Conservation (phyloP, 139 green algal species). For the Chlorella sp. region DNA sequence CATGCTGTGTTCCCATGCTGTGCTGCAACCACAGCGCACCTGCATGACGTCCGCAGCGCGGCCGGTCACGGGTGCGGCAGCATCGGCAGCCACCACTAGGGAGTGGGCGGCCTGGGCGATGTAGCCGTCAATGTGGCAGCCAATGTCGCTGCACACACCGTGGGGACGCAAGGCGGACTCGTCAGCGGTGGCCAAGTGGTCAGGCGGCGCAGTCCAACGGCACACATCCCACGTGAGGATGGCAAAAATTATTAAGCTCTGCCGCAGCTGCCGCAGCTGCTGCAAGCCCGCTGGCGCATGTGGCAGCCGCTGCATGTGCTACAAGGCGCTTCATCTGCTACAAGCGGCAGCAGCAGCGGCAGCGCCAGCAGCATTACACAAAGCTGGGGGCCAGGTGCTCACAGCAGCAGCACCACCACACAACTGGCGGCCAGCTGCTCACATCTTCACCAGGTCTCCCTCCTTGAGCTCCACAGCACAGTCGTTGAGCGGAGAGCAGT, state of each 20-base stretch:
- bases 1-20: no score
- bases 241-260: neutral
- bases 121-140: conserved; percentile 97
- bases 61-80: conserved; percentile 68
- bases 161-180: neutral
- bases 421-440: neutral
- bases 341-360: neutral
- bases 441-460: conserved; percentile 97
- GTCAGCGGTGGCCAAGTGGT: neutral
- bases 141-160: conserved; percentile 81
- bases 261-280: neutral
- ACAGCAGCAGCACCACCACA: neutral
- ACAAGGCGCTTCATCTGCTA: neutral
- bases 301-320: neutral
- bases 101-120: conserved; percentile 90
- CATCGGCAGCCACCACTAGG: conserved; percentile 68
- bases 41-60: conserved; percentile 86
- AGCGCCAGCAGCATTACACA: neutral
- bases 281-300: neutral
- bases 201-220: neutral
- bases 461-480: conserved; percentile 77
- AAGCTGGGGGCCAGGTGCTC: neutral
- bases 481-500: conserved; percentile 87
- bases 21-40: no score
- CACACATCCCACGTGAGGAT: no score